Evolutionary conservation across 2,329 filamentous ascomycete species (phyloP), one percentile per base, ranked within the genome.

Genomic region (Sarocladiaceae sp.): DNA sequence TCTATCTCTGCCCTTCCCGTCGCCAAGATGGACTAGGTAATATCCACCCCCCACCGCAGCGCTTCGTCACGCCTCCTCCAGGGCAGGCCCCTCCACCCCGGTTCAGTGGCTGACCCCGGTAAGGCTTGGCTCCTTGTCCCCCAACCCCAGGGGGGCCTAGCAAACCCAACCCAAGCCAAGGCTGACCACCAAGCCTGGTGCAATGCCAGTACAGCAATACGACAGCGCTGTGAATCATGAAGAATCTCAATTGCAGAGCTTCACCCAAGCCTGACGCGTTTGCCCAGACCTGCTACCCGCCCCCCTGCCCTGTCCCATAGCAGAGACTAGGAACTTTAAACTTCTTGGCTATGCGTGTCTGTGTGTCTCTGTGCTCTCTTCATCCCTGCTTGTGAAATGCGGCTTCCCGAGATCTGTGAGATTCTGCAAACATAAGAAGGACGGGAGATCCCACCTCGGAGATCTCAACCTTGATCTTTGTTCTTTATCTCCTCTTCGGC

Each of bases 321-420:
- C 29, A 31, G 5, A 12, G 33, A 17, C 29, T 8, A 15, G 29
- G 8, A 8, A 8, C 29, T 31, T 31, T 8, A 15, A 8, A 31
- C 15, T 8, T 31, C 29, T 31, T 31, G 29, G 8, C 15, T 15
- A 31, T 31, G 15, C 15, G 29, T 31, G 29, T 15, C 29, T 31
- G 29, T 31, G 29, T 31, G 15, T 31, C 29, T 31, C n/a, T n/a
- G n/a, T n/a, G n/a, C n/a, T 17, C 7, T 17, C 15, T 17, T 17
- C n/a, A 37, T 37, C 35, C 35, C 35, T 25, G 44, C n/a, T n/a
- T n/a, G n/a, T n/a, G n/a, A n/a, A 28, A 48, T 33, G 44, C 44
- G 44, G 44, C 44, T 48, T 48, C 44, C 44, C 44, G 44, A 33
- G 44, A 48, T 48, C 44, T 48, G n/a, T 31, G 28, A 33, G 4